phyloP scores from a whole-genome alignment of 1,284 basidiomycete genomes.

The Sphaerobolus stellatus region DNA sequence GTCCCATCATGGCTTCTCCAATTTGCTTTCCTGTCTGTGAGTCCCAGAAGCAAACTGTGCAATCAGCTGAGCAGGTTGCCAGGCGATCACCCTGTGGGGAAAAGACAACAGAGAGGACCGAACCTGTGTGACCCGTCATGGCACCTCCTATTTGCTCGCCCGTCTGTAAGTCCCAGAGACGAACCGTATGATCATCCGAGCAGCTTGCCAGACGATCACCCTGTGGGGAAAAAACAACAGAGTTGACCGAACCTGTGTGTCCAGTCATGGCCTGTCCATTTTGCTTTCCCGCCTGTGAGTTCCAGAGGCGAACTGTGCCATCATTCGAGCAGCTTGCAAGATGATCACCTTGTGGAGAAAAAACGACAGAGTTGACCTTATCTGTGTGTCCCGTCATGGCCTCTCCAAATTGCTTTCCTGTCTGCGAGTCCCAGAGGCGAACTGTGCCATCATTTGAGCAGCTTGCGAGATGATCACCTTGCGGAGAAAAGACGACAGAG shows the following conservation, averaged over 20 bases:
- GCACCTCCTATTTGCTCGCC: no score
- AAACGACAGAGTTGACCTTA: not conserved
- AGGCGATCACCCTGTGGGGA: constrained; percentile 90
- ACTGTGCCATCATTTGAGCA: no score
- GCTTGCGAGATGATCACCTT: no score
- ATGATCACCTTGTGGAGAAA: constrained; percentile 60
- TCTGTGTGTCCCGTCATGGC: no score
- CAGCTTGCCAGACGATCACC: no score
- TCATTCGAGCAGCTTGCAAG: constrained; percentile 96
- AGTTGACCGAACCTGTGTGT: constrained; percentile 92
- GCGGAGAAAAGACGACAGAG: constrained; percentile 35
- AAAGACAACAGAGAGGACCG: constrained; percentile 94
- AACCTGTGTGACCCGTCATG: constrained; percentile 88
- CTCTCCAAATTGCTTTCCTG: no score
- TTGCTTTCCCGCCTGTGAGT: constrained; percentile 67
- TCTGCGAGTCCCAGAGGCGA: no score
- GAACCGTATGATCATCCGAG: no score
- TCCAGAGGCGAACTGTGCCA: constrained; percentile 95
- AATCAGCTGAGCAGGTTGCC: constrained; percentile 95
- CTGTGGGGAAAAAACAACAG: no score
- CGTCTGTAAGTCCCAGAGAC: no score
- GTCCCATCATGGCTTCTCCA: constrained; percentile 93
- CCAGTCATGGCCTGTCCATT: constrained; percentile 88
- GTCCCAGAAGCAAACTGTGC: constrained; percentile 92
- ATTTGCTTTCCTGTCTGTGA: constrained; percentile 87